Percentiles rank a stretch among this genome's conserved stretches.
Conservation (phyloP, 2,329 filamentous ascomycete genomes). For the Thyridium curvatum region DNA sequence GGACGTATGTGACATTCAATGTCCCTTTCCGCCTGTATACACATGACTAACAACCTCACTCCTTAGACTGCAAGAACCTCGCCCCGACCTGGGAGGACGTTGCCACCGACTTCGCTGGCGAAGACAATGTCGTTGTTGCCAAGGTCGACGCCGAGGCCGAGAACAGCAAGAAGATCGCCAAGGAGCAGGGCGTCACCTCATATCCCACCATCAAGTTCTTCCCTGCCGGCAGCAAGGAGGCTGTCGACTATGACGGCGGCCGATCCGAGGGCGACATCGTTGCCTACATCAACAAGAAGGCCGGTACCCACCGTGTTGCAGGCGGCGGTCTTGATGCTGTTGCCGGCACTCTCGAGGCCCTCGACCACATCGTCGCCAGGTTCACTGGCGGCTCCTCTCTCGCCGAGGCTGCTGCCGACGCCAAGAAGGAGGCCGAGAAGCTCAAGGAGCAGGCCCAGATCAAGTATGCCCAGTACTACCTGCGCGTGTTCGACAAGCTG, state of each 20-base stretch:
- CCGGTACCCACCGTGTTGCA: slow-evolving; percentile 75
- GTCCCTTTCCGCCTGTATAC: neutral
- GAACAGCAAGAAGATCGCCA: slow-evolving; percentile 72
- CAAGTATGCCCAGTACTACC: slow-evolving; percentile 90
- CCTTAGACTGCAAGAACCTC: slow-evolving; percentile 87
- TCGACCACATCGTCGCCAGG: slow-evolving; percentile 72
- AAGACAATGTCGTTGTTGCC: slow-evolving; percentile 76
- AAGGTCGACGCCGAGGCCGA: slow-evolving; percentile 93
- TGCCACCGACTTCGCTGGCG: slow-evolving; percentile 69
- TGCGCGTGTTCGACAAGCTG: slow-evolving; percentile 84
- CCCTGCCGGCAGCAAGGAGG: slow-evolving; percentile 71
- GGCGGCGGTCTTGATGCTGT: slow-evolving; percentile 74
- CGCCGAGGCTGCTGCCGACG: slow-evolving; percentile 60
- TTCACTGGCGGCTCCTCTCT: slow-evolving; percentile 59
- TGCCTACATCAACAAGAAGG: slow-evolving; percentile 78
- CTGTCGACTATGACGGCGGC: slow-evolving; percentile 65
- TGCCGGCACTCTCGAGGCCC: slow-evolving; percentile 74
- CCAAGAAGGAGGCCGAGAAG: slow-evolving; percentile 62
- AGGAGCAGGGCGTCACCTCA: slow-evolving; percentile 70
- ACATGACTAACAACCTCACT: slow-evolving; percentile 5
- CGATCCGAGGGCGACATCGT: slow-evolving; percentile 74
- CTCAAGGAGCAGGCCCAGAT: slow-evolving; percentile 57
- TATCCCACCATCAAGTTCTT: slow-evolving; percentile 99
- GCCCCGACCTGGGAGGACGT: slow-evolving; percentile 87
- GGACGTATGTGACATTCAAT: slow-evolving; percentile 66